These are phyloP conservation scores for Kokia cookei DNA, from an alignment of 441 rosid species.

Conservation along the genomic window DNA sequence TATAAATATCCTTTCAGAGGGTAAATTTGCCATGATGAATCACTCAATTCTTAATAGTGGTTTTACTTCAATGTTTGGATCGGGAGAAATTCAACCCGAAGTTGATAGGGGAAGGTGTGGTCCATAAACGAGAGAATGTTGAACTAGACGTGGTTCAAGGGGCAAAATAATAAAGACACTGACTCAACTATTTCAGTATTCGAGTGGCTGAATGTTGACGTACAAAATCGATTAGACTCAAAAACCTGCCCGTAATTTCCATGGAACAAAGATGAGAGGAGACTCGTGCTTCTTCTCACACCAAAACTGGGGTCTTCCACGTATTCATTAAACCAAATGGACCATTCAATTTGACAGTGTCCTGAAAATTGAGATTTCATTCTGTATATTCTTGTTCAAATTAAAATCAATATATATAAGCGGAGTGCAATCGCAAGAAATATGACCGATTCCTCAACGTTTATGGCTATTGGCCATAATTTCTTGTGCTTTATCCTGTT, in stretches of 20 bases:
- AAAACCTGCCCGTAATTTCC: not conserved
- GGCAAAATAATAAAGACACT: not conserved
- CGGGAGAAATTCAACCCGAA: not conserved
- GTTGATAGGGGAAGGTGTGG: not conserved
- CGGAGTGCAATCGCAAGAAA: not conserved
- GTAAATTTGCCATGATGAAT: not conserved
- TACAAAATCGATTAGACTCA: not conserved
- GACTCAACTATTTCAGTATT: not conserved
- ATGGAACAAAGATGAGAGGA: not conserved
- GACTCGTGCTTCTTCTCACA: not conserved
- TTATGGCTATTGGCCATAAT: not conserved
- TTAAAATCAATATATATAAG: too few relatives aligned
- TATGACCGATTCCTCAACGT: not conserved
- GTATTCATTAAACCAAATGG: not conserved
- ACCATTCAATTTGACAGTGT: not conserved
- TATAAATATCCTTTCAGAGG: too few relatives aligned
- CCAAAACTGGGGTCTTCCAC: not conserved
- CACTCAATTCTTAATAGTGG: not conserved
- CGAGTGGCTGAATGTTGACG: not conserved
- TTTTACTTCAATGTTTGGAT: not conserved
- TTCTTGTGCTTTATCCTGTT: not conserved
- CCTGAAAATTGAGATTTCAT: not conserved
- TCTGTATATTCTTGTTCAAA: not conserved
- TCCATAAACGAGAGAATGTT: not conserved
- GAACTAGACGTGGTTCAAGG: not conserved